Evolutionary conservation across 768 basidiomycete species (phyloP).

Genomic region (Epithele typhae): DNA sequence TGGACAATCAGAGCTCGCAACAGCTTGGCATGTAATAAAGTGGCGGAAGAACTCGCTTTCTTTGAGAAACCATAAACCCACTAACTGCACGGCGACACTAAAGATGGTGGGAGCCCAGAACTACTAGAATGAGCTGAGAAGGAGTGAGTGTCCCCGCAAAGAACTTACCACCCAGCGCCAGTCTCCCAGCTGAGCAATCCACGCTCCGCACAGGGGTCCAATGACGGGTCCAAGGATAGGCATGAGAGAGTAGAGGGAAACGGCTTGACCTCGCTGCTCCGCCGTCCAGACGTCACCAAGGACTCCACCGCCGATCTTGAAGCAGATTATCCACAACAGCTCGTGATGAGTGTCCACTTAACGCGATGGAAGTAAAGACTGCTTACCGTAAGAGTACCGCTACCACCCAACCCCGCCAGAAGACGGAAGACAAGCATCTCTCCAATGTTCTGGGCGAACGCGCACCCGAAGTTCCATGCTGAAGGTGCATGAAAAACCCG

Average conservation of each 20-base stretch:
- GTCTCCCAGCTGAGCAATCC: constrained; percentile 58
- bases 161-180: constrained; percentile 69
- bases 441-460: constrained; percentile 53
- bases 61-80: constrained; percentile 53
- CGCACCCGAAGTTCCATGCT: constrained; percentile 57
- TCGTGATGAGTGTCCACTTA: constrained; percentile 28
- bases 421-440: constrained; percentile 68
- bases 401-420: constrained; percentile 67
- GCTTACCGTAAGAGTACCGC: constrained; percentile 27
- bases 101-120: constrained; percentile 70
- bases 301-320: constrained; percentile 54
- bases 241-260: constrained; percentile 61
- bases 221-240: constrained; percentile 64
- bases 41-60: constrained; percentile 47
- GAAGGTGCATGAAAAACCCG: constrained; percentile 6
- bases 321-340: neutral
- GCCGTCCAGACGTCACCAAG: constrained; percentile 58
- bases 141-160: neutral
- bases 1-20: neutral
- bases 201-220: constrained; percentile 62
- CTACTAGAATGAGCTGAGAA: neutral
- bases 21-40: constrained; percentile 17
- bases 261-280: constrained; percentile 62
- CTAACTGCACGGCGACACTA: constrained; percentile 47
- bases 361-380: constrained; percentile 51